Evolutionary conservation across 345 rosid species (phyloP), one percentile per base, ranked within the genome.

Genomic region (Zanthoxylum bungeanum): DNA sequence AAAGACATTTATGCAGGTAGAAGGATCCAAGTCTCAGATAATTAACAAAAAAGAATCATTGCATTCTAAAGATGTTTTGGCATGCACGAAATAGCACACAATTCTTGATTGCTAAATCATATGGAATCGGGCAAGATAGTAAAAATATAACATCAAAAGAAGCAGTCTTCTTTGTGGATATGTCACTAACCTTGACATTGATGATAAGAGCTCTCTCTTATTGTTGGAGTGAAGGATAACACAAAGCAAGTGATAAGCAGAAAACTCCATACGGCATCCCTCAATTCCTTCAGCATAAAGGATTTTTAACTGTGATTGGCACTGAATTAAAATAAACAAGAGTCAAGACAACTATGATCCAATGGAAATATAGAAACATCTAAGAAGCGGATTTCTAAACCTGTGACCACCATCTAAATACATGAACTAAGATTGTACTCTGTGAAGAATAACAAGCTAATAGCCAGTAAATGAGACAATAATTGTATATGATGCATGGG

Each of bases 261-360:
- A 85, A 81, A 96, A 96, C 85, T 96, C 98, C 88, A 86, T 77
- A 77, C 78, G 77, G 82, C 96, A 89, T 66, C 99, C 99, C 75
- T 88, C 90, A 68, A 91, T 91, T 70, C 98, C 99, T 81, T 91
- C 98, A 22, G 87, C 86, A 79, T 96, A 96, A 66, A 96, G 90
- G 73, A 84, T 89, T 81, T 91, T 91, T 78, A 96, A 75, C 87
- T 96, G 99, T 17, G 98, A 91, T 68, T 89, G 96, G 82, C 98
- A 96, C 99, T 93, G 89, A 60, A 83, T 74, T 68, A 65, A 69
- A 77, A 75, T 0, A 63, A 49, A 52, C 64, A 34, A 50, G 44
- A 76, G 57, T 73, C 55, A 75, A 73, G 71, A 55, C 42, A 65
- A 40, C 31, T 28, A 11, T 24, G 60, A 71, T 52, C 33, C 34